Evolutionary conservation across 306 rosid species (phyloP).

Genomic region (Adenanthera pavonina): DNA sequence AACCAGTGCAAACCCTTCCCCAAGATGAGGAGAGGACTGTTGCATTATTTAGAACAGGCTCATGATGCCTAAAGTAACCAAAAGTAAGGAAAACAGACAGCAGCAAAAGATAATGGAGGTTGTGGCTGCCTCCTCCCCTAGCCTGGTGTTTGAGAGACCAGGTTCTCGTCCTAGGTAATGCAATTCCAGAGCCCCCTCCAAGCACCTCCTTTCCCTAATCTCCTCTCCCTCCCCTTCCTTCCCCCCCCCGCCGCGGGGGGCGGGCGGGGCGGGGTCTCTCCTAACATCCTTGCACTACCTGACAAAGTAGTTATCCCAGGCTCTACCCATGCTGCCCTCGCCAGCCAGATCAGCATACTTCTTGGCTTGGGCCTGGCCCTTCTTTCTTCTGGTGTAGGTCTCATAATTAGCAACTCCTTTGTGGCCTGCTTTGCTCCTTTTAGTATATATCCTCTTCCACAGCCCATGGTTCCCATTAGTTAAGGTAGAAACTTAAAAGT

Average conservation of each 20-base stretch:
- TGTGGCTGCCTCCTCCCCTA: no score
- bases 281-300: neutral
- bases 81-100: no score
- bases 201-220: neutral
- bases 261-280: no score
- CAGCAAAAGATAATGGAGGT: no score
- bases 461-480: neutral
- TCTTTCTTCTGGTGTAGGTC: neutral
- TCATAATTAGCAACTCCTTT: neutral
- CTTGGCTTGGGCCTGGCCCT: neutral
- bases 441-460: neutral
- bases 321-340: neutral
- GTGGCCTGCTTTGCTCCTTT: neutral
- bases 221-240: no score
- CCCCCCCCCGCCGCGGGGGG: no score
- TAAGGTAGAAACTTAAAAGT: neutral
- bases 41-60: no score
- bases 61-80: no score
- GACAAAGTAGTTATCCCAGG: neutral
- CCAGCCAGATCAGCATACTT: neutral
- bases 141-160: no score
- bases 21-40: no score
- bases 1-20: no score
- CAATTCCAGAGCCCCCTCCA: neutral
- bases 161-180: no score